A percentile compares a stretch with the other conserved stretches of the same genome.
These are phyloP conservation scores for Phytophthora pisi DNA, from an alignment of 352 stramenopile genomes.

Conservation along the genomic window DNA sequence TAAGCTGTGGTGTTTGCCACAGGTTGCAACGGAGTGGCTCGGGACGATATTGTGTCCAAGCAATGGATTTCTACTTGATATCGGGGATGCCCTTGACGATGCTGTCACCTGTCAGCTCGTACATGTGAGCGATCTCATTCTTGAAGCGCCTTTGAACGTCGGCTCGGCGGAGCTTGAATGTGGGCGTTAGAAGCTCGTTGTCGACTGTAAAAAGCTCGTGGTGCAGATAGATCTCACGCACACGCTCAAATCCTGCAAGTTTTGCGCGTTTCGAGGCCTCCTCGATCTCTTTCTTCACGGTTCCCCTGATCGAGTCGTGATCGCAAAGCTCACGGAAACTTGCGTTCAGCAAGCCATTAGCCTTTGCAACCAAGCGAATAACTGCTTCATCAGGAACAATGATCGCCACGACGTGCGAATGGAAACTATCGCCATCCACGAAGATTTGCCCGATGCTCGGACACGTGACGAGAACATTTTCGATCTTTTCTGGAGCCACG, in stretches of 20 bases:
- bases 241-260: slow-evolving; percentile 94
- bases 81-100: slow-evolving; percentile 42
- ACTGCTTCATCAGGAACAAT: slow-evolving; percentile 83
- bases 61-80: slow-evolving; percentile 11
- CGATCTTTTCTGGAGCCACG: slow-evolving; percentile 97
- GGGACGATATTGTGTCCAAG: not conserved
- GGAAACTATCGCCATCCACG: slow-evolving; percentile 96
- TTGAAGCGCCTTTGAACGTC: slow-evolving; percentile 70
- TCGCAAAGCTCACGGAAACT: slow-evolving; percentile 61
- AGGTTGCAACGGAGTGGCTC: not conserved
- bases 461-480: slow-evolving; percentile 92
- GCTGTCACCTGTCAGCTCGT: slow-evolving; percentile 61
- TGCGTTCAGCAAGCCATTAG: slow-evolving; percentile 33
- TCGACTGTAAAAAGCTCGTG: slow-evolving; percentile 92
- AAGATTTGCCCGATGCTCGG: slow-evolving; percentile 94
- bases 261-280: slow-evolving; percentile 54
- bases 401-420: slow-evolving; percentile 95
- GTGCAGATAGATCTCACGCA: slow-evolving; percentile 92
- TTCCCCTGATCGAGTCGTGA: slow-evolving; percentile 45
- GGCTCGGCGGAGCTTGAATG: slow-evolving; percentile 95
- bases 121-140: slow-evolving; percentile 74
- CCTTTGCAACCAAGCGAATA: slow-evolving; percentile 42
- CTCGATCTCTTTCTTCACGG: slow-evolving; percentile 60
- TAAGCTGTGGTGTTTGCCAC: not conserved
- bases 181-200: slow-evolving; percentile 96